These are phyloP conservation scores for Lindgomyces ingoldianus DNA, from an alignment of 495 filamentous ascomycete species.

Conservation along the genomic window DNA sequence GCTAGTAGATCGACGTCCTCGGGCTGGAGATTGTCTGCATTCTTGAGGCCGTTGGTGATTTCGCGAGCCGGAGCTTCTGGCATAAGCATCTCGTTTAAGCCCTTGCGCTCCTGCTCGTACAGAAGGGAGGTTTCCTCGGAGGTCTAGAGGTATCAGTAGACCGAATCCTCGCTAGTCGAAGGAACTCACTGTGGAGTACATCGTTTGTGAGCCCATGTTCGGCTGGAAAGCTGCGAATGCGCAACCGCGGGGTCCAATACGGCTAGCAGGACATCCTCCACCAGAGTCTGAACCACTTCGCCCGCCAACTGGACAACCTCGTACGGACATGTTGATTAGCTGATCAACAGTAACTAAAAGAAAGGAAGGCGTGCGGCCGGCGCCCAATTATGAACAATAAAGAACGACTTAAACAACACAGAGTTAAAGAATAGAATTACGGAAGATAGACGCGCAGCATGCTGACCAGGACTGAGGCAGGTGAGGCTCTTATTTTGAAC, in stretches of 20 bases:
- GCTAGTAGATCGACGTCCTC: slow-evolving; percentile 52
- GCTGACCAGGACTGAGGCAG: not conserved
- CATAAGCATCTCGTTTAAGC: slow-evolving; percentile 39
- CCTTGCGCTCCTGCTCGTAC: slow-evolving; percentile 36
- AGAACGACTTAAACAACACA: not conserved
- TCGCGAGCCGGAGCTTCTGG: slow-evolving; percentile 39
- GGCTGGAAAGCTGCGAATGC: slow-evolving; percentile 22
- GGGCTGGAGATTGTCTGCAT: slow-evolving; percentile 49
- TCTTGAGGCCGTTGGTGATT: slow-evolving; percentile 38
- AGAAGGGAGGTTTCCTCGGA: slow-evolving; percentile 32
- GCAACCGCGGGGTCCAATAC: slow-evolving; percentile 18
- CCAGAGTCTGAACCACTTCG: slow-evolving; percentile 3
- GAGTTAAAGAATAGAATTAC: not conserved
- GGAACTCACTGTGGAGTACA: slow-evolving; percentile 12
- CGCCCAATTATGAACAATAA: slow-evolving; percentile 4
- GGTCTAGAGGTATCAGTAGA: slow-evolving; percentile 32
- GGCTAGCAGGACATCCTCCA: slow-evolving; percentile 6
- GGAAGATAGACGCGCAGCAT: slow-evolving; percentile 9
- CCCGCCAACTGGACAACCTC: slow-evolving; percentile 15
- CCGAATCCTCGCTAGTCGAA: not conserved
- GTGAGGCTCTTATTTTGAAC: slow-evolving; percentile 3
- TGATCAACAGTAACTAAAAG: not conserved
- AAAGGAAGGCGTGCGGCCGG: slow-evolving; percentile 12
- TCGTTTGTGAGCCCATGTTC: slow-evolving; percentile 5
- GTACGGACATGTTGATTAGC: slow-evolving; percentile 6